Evolutionary conservation across 139 green algal species (phyloP).

Genomic region (Coelastrella sp.): DNA sequence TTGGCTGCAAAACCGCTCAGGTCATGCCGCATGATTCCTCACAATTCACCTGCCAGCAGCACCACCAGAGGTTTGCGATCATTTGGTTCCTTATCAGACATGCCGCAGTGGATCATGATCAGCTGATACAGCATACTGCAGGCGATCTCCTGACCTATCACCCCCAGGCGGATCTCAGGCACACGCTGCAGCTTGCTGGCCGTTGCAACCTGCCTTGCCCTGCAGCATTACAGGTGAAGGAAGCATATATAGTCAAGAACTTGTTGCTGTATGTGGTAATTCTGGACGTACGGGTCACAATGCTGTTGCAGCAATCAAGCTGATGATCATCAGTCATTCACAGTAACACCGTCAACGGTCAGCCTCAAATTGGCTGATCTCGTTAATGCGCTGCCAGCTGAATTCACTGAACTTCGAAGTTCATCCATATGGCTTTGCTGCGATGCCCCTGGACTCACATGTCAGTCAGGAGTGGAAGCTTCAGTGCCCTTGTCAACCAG

Average conservation of each 20-base stretch:
- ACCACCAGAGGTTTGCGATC: not conserved
- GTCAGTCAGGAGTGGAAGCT: not conserved
- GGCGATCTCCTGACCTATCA: constrained; percentile 16
- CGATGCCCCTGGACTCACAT: not conserved
- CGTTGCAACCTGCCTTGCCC: not conserved
- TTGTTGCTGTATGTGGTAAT: no score
- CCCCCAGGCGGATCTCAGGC: not conserved
- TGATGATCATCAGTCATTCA: no score
- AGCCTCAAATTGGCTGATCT: no score
- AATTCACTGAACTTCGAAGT: not conserved
- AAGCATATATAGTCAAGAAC: not conserved
- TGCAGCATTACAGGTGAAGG: not conserved
- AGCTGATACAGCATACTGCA: constrained; percentile 14
- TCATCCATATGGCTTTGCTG: not conserved
- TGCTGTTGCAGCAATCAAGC: no score
- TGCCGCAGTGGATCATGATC: not conserved
- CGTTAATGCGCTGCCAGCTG: not conserved
- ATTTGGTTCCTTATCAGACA: not conserved
- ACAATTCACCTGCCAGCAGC: constrained; percentile 12
- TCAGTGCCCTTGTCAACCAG: constrained; percentile 8
- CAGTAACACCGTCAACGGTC: no score
- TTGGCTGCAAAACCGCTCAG: not conserved
- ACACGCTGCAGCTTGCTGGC: not conserved
- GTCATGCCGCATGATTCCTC: not conserved
- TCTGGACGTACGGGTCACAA: no score